Conservation (phyloP, 2,329 filamentous ascomycete genomes). For the Colletotrichum tropicale region DNA sequence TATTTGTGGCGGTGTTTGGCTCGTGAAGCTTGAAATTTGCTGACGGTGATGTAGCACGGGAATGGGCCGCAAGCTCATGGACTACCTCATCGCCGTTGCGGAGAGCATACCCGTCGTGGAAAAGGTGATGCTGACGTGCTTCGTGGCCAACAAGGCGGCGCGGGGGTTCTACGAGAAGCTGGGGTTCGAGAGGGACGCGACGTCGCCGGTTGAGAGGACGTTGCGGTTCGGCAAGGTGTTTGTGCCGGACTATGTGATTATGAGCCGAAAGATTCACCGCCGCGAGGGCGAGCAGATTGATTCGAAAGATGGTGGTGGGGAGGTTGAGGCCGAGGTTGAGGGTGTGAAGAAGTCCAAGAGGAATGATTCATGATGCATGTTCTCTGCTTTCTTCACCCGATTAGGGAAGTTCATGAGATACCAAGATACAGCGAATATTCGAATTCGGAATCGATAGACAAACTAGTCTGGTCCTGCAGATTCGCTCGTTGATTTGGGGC, state of each 20-base stretch:
- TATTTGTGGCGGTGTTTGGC: neutral
- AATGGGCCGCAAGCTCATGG: constrained; percentile 65
- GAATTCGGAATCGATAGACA: neutral
- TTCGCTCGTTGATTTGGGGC: neutral
- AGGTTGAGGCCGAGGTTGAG: neutral
- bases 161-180: constrained; percentile 64
- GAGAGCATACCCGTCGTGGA: constrained; percentile 55
- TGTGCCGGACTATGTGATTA: constrained; percentile 63
- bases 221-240: constrained; percentile 59
- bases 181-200: constrained; percentile 61
- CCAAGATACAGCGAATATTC: neutral
- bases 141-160: constrained; percentile 63
- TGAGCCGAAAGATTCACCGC: constrained; percentile 52
- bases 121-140: constrained; percentile 79
- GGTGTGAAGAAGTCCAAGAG: neutral
- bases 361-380: neutral
- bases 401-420: neutral
- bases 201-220: constrained; percentile 57
- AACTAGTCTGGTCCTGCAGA: neutral
- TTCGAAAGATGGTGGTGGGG: neutral
- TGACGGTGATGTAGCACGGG: constrained; percentile 53
- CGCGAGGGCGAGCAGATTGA: neutral
- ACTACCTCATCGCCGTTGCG: constrained; percentile 57
- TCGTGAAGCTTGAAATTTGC: neutral
- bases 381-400: neutral